phyloP scores from a whole-genome alignment of 1,284 basidiomycete genomes.

The Leccinum proliferum region DNA sequence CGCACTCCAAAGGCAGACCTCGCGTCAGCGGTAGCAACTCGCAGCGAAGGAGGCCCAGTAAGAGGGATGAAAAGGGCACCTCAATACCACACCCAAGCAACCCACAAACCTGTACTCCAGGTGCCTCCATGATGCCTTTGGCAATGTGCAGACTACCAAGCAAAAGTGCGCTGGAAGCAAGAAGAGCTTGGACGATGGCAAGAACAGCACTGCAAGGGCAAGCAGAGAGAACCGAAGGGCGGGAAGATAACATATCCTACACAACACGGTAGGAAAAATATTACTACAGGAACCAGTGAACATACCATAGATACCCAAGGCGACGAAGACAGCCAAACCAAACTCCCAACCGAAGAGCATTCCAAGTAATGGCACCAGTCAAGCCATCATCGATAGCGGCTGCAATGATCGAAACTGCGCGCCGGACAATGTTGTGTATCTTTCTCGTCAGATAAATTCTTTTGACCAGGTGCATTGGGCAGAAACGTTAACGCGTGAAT shows the following conservation, averaged over 20 bases:
- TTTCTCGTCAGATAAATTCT: no score
- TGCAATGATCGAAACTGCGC: slow-evolving; percentile 79
- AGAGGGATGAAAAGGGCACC: slow-evolving; percentile 23
- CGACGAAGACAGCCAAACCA: slow-evolving; percentile 64
- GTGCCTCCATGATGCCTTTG: slow-evolving; percentile 25
- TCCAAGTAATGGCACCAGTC: slow-evolving; percentile 64
- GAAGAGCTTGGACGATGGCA: slow-evolving; percentile 74
- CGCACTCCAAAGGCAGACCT: slow-evolving; percentile 58
- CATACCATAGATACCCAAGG: slow-evolving; percentile 73
- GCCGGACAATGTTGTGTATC: slow-evolving; percentile 27
- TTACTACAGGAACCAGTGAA: slow-evolving; percentile 1
- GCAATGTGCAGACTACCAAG: slow-evolving; percentile 50
- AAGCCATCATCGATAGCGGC: slow-evolving; percentile 74
- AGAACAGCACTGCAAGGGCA: slow-evolving; percentile 41
- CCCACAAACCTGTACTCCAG: slow-evolving; percentile 27
- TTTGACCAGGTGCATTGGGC: no score
- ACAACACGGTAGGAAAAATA: background rate
- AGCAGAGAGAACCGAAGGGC: slow-evolving; percentile 9
- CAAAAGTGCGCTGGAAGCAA: slow-evolving; percentile 73
- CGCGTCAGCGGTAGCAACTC: slow-evolving; percentile 9
- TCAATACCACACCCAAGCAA: slow-evolving; percentile 29
- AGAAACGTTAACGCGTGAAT: no score
- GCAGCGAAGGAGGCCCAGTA: slow-evolving; percentile 19
- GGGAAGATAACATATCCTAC: slow-evolving; percentile 11
- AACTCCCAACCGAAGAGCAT: slow-evolving; percentile 66